A percentile compares a stretch with the other conserved stretches of the same genome.
Evolutionary conservation across 352 stramenopile genomes (phyloP).

Genomic region (Phytophthora sansomeana): DNA sequence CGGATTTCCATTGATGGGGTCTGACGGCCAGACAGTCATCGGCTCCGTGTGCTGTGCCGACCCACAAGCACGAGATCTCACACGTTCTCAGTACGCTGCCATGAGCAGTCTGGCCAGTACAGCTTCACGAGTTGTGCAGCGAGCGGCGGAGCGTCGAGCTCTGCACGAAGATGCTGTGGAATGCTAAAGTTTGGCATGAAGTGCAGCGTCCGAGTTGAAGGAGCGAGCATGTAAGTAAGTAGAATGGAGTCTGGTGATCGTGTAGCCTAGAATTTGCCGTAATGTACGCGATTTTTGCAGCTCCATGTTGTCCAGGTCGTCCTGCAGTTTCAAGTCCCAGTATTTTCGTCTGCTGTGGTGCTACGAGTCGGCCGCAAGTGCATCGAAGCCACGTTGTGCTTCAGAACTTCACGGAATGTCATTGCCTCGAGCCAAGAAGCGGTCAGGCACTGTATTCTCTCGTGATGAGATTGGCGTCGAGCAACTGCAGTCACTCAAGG

Average conservation of each 20-base stretch:
- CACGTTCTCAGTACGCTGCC: constrained; percentile 59
- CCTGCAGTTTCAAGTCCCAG: constrained; percentile 28
- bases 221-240: constrained; percentile 1
- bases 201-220: background rate
- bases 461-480: constrained; percentile 84
- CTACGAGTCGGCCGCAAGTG: no score
- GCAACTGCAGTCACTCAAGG: constrained; percentile 85
- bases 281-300: background rate
- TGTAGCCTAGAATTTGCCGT: constrained; percentile 4
- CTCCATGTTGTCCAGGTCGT: background rate
- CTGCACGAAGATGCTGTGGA: constrained; percentile 28
- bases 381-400: constrained; percentile 1
- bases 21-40: constrained; percentile 62
- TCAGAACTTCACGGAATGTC: constrained; percentile 17
- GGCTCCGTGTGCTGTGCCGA: constrained; percentile 72
- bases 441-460: constrained; percentile 74
- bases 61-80: constrained; percentile 54
- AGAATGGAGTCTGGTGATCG: background rate
- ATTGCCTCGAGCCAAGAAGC: constrained; percentile 42
- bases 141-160: constrained; percentile 32
- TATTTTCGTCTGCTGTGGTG: constrained; percentile 13
- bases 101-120: constrained; percentile 64
- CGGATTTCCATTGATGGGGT: constrained; percentile 65
- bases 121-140: constrained; percentile 54
- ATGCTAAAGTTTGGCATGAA: constrained; percentile 11